phyloP scores from a whole-genome alignment of 306 rosid species.

The Sophora flavescens region DNA sequence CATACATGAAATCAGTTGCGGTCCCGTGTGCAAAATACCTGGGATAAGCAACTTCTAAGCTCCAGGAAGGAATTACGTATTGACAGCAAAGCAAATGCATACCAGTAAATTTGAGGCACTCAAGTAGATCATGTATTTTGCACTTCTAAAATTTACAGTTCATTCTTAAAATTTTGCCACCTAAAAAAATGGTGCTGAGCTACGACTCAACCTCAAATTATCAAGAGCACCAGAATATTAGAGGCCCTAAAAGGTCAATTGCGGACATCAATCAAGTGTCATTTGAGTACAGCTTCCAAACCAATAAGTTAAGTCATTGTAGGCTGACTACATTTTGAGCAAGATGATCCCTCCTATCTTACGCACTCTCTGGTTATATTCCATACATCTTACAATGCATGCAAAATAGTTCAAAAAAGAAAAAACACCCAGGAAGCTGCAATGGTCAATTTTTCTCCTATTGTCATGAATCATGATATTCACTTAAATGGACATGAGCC shows the following conservation, averaged over 20 bases:
- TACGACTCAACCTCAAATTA: constrained; percentile 32
- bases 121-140: constrained; percentile 30
- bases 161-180: constrained; percentile 5
- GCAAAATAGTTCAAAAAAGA: constrained; percentile 18
- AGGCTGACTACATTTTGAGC: constrained; percentile 30
- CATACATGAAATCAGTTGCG: constrained; percentile 96
- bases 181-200: constrained; percentile 7
- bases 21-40: constrained; percentile 99
- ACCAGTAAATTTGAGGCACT: constrained; percentile 34
- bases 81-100: constrained; percentile 7
- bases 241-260: constrained; percentile 23
- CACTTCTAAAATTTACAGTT: background rate
- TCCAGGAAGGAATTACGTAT: constrained; percentile 28
- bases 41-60: constrained; percentile 41
- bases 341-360: constrained; percentile 28
- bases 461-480: constrained; percentile 19
- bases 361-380: constrained; percentile 12
- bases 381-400: constrained; percentile 8
- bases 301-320: constrained; percentile 17
- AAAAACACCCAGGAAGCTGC: constrained; percentile 24
- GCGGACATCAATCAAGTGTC: constrained; percentile 16
- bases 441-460: constrained; percentile 4
- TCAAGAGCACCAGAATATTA: constrained; percentile 8
- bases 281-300: constrained; percentile 22
- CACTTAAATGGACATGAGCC: constrained; percentile 31